Evolutionary conservation across 1,139 yeast genomes (phyloP), one percentile per base, ranked within the genome.

Genomic region (Pneumocystis jirovecii): DNA sequence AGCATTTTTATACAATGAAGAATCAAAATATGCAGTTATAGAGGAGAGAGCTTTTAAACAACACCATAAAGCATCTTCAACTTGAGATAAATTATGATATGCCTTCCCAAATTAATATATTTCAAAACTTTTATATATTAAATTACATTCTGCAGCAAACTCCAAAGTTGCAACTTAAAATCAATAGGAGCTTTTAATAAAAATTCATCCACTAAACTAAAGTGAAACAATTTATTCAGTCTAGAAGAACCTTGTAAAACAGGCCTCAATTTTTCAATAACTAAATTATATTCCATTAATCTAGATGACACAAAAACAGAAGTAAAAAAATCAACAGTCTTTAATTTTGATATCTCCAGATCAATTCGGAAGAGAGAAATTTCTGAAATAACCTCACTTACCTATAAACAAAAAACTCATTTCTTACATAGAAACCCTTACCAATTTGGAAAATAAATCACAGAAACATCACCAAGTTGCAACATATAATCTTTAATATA

Each of bases 91-190:
- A 44, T 44, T 44, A 44, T 44, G 56, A 44, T 44, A 44, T 44
- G 56, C 56, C 56, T 44, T 44, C 5, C 19, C 21, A 15, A 44
- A 37, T 19, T 59, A 64, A 21, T 66, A 65, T 7, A 68, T 39
- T 40, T 69, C 56, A 85, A 73, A 15, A 82, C 5, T 31, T 73
- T 72, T 17, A 86, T 68, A 10, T 83, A 82, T 57, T 78, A 74
- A 86, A 82, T n/a, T 73, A 72, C 65, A 21, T 44, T 44, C 12
- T 19, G 56, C 31, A 44, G 12, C 34, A 88, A 79, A 62, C 83
- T 82, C 97, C 97, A 91, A 2, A 93, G 76, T 66, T 84, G 84
- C 56, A 89, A 76, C 66, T 82, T 83, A 74, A 90, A 81, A 56
- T 84, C 86, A 29, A 86, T 78, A 0, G 93, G 83, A 0, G 96